phyloP scores from a whole-genome alignment of 1,284 basidiomycete species.

The Papiliotrema nemorosa region DNA sequence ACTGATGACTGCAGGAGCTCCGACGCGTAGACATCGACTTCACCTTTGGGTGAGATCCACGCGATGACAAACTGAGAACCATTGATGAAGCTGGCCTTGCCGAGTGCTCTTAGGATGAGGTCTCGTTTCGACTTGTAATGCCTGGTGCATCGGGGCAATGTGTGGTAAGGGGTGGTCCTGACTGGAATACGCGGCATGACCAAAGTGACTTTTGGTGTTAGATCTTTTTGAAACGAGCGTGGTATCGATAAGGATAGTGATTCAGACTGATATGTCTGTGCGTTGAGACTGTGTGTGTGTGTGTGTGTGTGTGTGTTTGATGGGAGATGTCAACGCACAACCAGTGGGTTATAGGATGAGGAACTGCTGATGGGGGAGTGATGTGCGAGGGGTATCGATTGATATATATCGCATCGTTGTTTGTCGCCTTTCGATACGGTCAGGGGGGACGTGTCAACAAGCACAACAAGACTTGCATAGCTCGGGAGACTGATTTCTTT shows the following conservation, averaged over 20 bases:
- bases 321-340: no score
- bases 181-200: constrained; percentile 55
- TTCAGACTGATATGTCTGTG: no score
- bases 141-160: constrained; percentile 53
- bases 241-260: not conserved
- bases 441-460: no score
- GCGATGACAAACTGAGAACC: constrained; percentile 56
- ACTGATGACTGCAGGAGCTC: constrained; percentile 42
- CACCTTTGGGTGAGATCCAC: constrained; percentile 54
- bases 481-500: no score
- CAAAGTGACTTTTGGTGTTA: not conserved
- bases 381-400: no score
- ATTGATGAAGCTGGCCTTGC: constrained; percentile 53
- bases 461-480: no score
- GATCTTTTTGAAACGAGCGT: not conserved
- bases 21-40: constrained; percentile 55
- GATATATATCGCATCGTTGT: no score
- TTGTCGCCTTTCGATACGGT: no score
- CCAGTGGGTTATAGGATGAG: no score
- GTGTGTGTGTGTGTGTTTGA: not conserved
- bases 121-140: constrained; percentile 57
- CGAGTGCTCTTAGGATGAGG: constrained; percentile 53
- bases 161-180: constrained; percentile 54
- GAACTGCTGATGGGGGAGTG: no score
- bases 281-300: not conserved